Conservation (phyloP, 2,329 filamentous ascomycete species). For the Cladosporium sp. region DNA sequence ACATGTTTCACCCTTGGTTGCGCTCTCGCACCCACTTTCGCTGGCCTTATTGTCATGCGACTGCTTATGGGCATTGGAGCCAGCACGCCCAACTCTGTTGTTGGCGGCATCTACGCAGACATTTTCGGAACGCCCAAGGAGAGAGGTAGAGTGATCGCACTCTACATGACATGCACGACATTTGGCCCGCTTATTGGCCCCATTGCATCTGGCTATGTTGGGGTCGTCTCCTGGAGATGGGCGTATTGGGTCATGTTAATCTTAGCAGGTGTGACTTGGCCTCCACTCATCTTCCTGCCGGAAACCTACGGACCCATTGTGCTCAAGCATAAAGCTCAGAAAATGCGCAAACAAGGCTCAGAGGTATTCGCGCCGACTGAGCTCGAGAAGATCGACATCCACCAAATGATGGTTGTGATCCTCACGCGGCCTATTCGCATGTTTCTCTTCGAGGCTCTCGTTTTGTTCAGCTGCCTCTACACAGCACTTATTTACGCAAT, state of each 20-base stretch:
- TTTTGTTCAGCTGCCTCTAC: constrained; percentile 66
- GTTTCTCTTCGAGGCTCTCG: constrained; percentile 68
- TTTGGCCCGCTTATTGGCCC: constrained; percentile 65
- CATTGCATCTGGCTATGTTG: constrained; percentile 60
- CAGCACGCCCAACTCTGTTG: constrained; percentile 49
- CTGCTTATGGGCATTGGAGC: constrained; percentile 42
- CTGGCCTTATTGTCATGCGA: constrained; percentile 41
- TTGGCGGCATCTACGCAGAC: constrained; percentile 61
- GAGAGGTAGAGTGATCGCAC: constrained; percentile 57
- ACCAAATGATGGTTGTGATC: constrained; percentile 60
- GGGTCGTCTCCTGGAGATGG: constrained; percentile 64
- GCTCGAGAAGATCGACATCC: constrained; percentile 51
- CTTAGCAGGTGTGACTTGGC: constrained; percentile 58
- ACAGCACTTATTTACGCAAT: constrained; percentile 60
- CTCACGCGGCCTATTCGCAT: constrained; percentile 69
- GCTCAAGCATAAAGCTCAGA: constrained; percentile 46
- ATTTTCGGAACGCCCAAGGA: constrained; percentile 55
- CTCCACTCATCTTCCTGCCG: constrained; percentile 58
- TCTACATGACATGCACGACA: constrained; percentile 64
- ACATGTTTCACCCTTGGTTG: constrained; percentile 44
- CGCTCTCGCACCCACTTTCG: constrained; percentile 41
- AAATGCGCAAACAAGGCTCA: constrained; percentile 52
- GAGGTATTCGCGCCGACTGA: constrained; percentile 59
- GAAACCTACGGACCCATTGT: constrained; percentile 46
- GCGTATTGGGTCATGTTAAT: constrained; percentile 67